Evolutionary conservation across 2,329 filamentous ascomycete genomes (phyloP).

Genomic region (Talaromyces albobiverticillius): DNA sequence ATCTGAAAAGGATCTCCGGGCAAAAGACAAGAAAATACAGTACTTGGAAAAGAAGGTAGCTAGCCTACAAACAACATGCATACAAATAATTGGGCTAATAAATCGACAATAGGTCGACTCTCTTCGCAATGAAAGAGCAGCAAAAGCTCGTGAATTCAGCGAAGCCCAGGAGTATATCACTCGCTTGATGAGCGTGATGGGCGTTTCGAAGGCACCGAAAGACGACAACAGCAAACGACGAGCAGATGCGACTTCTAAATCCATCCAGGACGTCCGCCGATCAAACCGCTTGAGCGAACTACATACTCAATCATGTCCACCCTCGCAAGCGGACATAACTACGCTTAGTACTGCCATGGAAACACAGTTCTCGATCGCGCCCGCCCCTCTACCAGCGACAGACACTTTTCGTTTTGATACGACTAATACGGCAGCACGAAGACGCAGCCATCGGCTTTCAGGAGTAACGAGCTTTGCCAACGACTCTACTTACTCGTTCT

Average conservation of each 20-base stretch:
- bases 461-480: neutral
- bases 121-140: slow-evolving; percentile 32
- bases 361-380: neutral
- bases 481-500: neutral
- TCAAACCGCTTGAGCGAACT: slow-evolving; percentile 9
- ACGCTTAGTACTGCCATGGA: neutral
- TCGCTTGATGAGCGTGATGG: slow-evolving; percentile 38
- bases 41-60: slow-evolving; percentile 33
- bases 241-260: slow-evolving; percentile 11
- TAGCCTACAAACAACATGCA: neutral
- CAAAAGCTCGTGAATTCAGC: slow-evolving; percentile 38
- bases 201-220: slow-evolving; percentile 25
- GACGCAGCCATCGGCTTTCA: slow-evolving; percentile 1
- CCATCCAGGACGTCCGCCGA: slow-evolving; percentile 13
- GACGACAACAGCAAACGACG: slow-evolving; percentile 9
- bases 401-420: neutral
- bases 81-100: neutral
- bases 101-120: slow-evolving; percentile 28
- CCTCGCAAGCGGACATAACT: slow-evolving; percentile 4
- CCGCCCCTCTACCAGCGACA: neutral
- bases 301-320: slow-evolving; percentile 9
- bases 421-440: neutral
- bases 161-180: slow-evolving; percentile 39
- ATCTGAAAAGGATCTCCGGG: slow-evolving; percentile 27
- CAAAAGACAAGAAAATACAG: slow-evolving; percentile 29